Conservation (phyloP, 768 basidiomycete species). For the Glaciozyma antarctica region DNA sequence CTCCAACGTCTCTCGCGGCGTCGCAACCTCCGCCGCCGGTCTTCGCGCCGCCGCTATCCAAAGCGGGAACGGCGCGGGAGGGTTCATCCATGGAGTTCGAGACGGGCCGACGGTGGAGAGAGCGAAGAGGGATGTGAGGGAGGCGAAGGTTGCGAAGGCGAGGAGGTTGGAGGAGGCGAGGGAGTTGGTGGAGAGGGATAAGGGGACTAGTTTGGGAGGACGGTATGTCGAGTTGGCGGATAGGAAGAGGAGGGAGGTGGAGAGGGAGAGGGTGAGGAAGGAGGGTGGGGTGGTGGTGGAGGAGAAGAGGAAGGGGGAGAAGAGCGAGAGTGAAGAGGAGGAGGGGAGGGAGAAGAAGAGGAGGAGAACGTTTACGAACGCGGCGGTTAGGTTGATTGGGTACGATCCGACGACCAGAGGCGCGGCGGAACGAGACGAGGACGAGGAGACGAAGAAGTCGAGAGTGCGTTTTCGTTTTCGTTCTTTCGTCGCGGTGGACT, state of each 20-base stretch:
- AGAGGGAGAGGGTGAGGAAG: slow-evolving; percentile 13
- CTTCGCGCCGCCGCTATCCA: background rate
- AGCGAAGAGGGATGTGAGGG: slow-evolving; percentile 7
- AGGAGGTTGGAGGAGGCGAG: slow-evolving; percentile 7
- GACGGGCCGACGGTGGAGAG: slow-evolving; percentile 21
- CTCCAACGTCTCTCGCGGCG: background rate
- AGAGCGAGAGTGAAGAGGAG: slow-evolving; percentile 13
- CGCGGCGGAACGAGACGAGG: slow-evolving; percentile 5
- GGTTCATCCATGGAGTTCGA: slow-evolving; percentile 16
- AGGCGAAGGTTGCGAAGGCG: slow-evolving; percentile 3
- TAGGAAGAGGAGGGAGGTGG: slow-evolving; percentile 8
- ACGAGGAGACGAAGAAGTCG: background rate
- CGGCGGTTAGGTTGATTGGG: slow-evolving; percentile 22
- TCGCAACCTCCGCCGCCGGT: background rate
- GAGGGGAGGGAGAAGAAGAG: slow-evolving; percentile 6
- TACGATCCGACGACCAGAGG: slow-evolving; percentile 23
- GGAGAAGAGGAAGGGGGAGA: slow-evolving; percentile 5
- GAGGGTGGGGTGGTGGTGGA: slow-evolving; percentile 7
- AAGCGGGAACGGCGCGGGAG: background rate
- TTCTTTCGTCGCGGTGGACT: no score
- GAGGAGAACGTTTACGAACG: slow-evolving; percentile 12
- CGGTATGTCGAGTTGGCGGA: slow-evolving; percentile 11
- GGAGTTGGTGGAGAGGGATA: slow-evolving; percentile 15
- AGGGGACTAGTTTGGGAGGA: slow-evolving; percentile 18
- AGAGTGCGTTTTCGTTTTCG: no score